Evolutionary conservation across 768 basidiomycete genomes (phyloP), one percentile per base, ranked within the genome.

Genomic region (Boletus subparvulus): DNA sequence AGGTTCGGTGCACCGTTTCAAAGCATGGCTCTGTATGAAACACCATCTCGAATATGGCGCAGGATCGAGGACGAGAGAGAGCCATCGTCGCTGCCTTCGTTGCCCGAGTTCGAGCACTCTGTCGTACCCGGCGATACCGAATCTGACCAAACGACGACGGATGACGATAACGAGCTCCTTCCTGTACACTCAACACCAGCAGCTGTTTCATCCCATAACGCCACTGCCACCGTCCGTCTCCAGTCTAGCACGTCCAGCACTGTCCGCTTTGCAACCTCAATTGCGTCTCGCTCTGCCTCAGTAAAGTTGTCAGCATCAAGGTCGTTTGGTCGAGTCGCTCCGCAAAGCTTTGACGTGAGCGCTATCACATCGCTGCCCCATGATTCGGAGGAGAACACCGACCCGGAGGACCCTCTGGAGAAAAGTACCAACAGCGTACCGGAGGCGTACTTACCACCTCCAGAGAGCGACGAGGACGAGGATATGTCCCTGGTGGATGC

Each of bases 41-140:
- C 91, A 16, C 91, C 91, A 0, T 93, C 92, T 26, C 79, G 90
- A 43, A 85, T 94, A 65, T 90, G 87, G 87, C 81, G 91, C 30
- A 82, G 92, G 45, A 92, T 94, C 49, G 84, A 93, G 69, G 87
- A 91, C 62, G 83, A 84, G 57, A 72, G 77, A 60, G 89, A 91
- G 60, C 87, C 92, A 78, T 88, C 92, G 11, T 93, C 91, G 32
- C 75, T 94, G 3, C 91, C 91, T 3, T 90, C 89, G 4, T 71
- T 92, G 13, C 88, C 90, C 8, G 77, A 66, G 2, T 86, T 88
- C 65, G 89, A 92, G 32, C 83, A 88, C 62, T 87, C 85, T 19
- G 75, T 69, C 5, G 75, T 76, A 54, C 72, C 69, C 28, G 32
- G 10, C 32, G 74, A 77, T 48, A 66, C 68, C 37, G 70, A 71